phyloP scores from a whole-genome alignment of 306 rosid genomes.

The Sicyos edulis region DNA sequence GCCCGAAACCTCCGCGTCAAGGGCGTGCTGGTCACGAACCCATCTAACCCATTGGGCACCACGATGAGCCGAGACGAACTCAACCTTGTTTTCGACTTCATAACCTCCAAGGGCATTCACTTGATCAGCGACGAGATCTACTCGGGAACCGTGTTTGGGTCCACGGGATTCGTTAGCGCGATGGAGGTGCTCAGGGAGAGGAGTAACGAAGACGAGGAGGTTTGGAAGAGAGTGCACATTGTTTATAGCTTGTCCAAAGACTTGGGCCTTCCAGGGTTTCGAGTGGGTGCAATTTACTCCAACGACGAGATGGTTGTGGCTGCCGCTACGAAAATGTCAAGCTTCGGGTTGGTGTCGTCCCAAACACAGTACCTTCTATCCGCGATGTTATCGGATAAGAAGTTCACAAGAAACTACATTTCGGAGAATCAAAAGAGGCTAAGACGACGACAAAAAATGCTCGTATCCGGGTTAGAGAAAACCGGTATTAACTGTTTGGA shows the following conservation, averaged over 20 bases:
- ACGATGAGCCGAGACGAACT: slow-evolving; percentile 43
- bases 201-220: neutral
- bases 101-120: slow-evolving; percentile 46
- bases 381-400: slow-evolving; percentile 53
- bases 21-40: slow-evolving; percentile 64
- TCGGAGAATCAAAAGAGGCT: slow-evolving; percentile 46
- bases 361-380: slow-evolving; percentile 72
- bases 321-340: slow-evolving; percentile 71
- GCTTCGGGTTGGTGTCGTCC: slow-evolving; percentile 66
- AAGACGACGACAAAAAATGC: slow-evolving; percentile 47
- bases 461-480: slow-evolving; percentile 47
- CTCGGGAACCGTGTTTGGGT: slow-evolving; percentile 54
- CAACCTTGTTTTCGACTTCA: slow-evolving; percentile 42
- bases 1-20: slow-evolving; percentile 47
- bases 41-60: slow-evolving; percentile 68
- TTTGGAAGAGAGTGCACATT: slow-evolving; percentile 36
- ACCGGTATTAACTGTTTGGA: slow-evolving; percentile 57
- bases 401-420: slow-evolving; percentile 45
- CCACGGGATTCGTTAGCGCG: slow-evolving; percentile 43
- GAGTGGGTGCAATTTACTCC: slow-evolving; percentile 74
- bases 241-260: slow-evolving; percentile 85
- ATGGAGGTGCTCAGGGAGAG: slow-evolving; percentile 52
- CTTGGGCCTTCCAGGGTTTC: slow-evolving; percentile 65
- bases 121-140: slow-evolving; percentile 69
- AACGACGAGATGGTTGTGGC: slow-evolving; percentile 65